These are phyloP conservation scores for Nicotiana obtusifolia DNA, from an alignment of 257 asterid species.

Conservation along the genomic window DNA sequence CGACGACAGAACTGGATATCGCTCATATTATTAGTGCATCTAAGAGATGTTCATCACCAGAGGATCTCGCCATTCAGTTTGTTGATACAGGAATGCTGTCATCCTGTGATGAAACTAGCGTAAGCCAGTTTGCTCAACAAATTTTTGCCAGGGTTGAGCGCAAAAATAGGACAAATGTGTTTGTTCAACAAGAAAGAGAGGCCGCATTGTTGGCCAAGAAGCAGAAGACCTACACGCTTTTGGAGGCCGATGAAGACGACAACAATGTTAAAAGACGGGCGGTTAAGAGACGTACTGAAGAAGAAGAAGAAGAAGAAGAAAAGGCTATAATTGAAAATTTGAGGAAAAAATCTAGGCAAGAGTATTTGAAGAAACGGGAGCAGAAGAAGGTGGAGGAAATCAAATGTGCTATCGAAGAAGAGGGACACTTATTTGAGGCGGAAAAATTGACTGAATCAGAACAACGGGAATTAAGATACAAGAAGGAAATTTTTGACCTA, in stretches of 20 bases:
- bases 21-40: no score
- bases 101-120: no score
- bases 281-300: neutral
- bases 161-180: no score
- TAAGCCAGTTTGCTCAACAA: no score
- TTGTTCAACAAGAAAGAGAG: neutral
- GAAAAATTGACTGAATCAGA: constrained; percentile 69
- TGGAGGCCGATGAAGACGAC: neutral
- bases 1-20: no score
- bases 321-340: no score
- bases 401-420: constrained; percentile 85
- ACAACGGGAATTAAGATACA: neutral
- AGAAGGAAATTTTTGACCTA: neutral
- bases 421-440: constrained; percentile 64
- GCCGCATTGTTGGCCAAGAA: neutral
- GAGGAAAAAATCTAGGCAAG: constrained; percentile 75
- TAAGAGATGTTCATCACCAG: no score
- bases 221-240: neutral
- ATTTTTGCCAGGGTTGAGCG: no score
- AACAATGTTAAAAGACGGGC: neutral
- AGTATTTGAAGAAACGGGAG: constrained; percentile 85
- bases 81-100: no score
- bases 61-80: no score
- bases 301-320: neutral
- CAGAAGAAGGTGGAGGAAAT: constrained; percentile 78